A percentile compares a stretch with the other conserved stretches of the same genome.
These are phyloP conservation scores for Dactylis glomerata DNA, from an alignment of 176 grass and related monocot genomes.

Conservation along the genomic window DNA sequence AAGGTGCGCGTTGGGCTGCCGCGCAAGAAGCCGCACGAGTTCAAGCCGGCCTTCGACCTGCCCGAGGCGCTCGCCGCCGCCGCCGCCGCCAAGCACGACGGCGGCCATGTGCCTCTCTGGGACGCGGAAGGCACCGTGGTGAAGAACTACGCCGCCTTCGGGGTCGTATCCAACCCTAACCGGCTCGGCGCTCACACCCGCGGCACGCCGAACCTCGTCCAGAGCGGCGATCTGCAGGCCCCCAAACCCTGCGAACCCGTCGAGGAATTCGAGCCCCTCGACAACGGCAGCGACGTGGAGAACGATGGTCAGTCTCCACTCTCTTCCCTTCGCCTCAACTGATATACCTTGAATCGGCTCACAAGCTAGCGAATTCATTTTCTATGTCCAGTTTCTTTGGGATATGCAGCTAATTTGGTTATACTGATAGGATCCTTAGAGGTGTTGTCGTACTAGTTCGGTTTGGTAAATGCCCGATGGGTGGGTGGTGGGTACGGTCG, in stretches of 20 bases:
- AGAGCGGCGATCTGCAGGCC: constrained; percentile 55
- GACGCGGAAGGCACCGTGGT: constrained; percentile 80
- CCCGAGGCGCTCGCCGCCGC: constrained; percentile 61
- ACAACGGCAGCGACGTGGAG: constrained; percentile 74
- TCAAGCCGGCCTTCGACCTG: constrained; percentile 71
- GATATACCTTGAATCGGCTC: not conserved
- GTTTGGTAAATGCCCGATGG: not conserved
- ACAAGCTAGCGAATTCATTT: not conserved
- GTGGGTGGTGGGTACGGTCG: too few species aligned
- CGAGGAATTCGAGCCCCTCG: constrained; percentile 66
- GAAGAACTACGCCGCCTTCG: constrained; percentile 82
- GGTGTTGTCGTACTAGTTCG: not conserved
- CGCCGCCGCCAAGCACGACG: constrained; percentile 5
- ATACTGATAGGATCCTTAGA: not conserved
- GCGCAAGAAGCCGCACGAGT: constrained; percentile 62
- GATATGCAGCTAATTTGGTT: not conserved
- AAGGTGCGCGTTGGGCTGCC: constrained; percentile 83
- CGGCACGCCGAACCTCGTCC: constrained; percentile 56
- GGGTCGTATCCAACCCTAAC: constrained; percentile 87
- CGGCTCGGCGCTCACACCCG: constrained; percentile 60
- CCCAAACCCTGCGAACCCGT: constrained; percentile 39
- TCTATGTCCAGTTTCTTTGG: not conserved
- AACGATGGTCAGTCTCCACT: constrained; percentile 48
- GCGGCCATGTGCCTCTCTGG: constrained; percentile 31
- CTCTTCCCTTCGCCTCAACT: not conserved